Conservation (phyloP, 176 grass and related monocot genomes). For the Alloteropsis semialata region DNA sequence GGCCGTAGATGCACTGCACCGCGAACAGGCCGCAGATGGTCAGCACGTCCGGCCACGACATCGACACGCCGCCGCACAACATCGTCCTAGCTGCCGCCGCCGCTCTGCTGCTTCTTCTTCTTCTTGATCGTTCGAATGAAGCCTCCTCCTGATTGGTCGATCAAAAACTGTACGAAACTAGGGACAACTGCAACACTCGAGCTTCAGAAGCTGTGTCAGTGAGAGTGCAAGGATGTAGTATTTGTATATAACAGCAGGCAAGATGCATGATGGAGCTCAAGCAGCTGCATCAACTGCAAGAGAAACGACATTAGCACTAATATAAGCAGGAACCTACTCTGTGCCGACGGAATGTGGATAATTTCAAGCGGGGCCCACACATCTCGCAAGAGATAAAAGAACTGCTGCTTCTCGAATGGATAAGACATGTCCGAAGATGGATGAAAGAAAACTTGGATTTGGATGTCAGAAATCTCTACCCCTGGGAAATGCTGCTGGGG, state of each 20-base stretch:
- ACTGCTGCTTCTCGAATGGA: background rate
- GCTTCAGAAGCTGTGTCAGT: background rate
- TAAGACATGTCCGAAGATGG: background rate
- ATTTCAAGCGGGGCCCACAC: too few species aligned
- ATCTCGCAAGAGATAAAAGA: background rate
- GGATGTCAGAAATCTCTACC: background rate
- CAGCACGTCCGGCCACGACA: constrained; percentile 16
- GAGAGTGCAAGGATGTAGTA: background rate
- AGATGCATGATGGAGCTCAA: background rate
- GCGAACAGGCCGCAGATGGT: constrained; percentile 44
- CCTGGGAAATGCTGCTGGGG: constrained; percentile 16
- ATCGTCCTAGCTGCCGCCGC: background rate
- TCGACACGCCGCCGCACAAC: background rate
- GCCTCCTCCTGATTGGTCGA: background rate
- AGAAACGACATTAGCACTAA: background rate
- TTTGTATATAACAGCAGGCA: background rate
- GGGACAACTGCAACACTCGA: background rate
- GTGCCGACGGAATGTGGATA: too few species aligned
- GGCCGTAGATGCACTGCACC: constrained; percentile 44
- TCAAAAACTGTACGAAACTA: background rate
- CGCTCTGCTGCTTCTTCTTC: background rate
- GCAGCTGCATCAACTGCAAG: background rate
- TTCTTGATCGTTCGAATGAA: background rate
- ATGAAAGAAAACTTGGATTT: background rate
- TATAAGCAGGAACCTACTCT: background rate